Percentiles rank a stretch among this genome's conserved stretches.
These are phyloP conservation scores for Saprolegnia diclina DNA, from an alignment of 352 stramenopile genomes.

Conservation along the genomic window DNA sequence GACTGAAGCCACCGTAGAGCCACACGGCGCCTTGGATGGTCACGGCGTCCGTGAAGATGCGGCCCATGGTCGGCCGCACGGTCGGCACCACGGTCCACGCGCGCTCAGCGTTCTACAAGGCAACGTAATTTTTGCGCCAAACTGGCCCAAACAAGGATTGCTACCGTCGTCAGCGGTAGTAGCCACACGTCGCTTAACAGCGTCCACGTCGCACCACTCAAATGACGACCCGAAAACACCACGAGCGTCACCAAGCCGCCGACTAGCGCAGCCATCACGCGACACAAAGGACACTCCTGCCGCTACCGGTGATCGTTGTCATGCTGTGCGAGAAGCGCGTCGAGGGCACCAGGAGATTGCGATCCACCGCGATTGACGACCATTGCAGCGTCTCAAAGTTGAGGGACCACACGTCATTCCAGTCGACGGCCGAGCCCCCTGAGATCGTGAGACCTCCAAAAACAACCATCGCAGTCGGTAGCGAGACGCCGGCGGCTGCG, in stretches of 20 bases:
- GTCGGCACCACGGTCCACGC: neutral
- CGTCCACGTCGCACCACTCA: neutral
- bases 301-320: slow-evolving; percentile 7
- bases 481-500: neutral
- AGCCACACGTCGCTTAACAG: slow-evolving; percentile 16
- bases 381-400: neutral
- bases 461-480: neutral
- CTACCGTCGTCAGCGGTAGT: slow-evolving; percentile 7
- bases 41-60: slow-evolving; percentile 14
- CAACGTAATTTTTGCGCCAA: too few species aligned
- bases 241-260: neutral
- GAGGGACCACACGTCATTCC: slow-evolving; percentile 13
- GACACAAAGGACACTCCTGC: too few species aligned
- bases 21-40: neutral
- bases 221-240: neutral
- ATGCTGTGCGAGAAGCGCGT: slow-evolving; percentile 13
- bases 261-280: too few species aligned
- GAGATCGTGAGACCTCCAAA: slow-evolving; percentile 3
- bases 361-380: neutral
- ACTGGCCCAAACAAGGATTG: too few species aligned
- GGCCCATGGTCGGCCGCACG: neutral
- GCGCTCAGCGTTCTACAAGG: neutral
- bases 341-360: neutral
- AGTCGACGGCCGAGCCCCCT: neutral
- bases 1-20: slow-evolving; percentile 10